Conservation (phyloP, 139 green algal species). For the Gonium pectorale region DNA sequence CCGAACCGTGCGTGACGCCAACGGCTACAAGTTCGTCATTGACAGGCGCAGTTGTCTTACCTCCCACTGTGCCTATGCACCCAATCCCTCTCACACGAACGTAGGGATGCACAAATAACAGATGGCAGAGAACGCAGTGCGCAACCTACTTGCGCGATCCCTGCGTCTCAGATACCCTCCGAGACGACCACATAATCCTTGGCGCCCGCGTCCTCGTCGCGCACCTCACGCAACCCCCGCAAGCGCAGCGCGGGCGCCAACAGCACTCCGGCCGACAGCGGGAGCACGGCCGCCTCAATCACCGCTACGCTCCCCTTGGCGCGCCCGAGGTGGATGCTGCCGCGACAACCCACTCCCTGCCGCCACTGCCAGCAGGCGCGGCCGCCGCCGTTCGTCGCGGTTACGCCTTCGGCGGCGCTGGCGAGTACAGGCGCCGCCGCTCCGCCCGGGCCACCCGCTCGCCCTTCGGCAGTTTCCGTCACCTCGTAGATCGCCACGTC, state of each 20-base stretch:
- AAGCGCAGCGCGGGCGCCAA: conserved; percentile 19
- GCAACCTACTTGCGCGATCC: too few relatives aligned
- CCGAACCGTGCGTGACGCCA: too few relatives aligned
- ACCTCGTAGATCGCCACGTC: conserved; percentile 41
- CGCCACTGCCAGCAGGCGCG: conserved; percentile 8
- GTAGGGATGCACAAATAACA: too few relatives aligned
- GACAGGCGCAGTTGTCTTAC: too few relatives aligned
- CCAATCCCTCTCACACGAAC: too few relatives aligned
- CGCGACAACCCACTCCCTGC: conserved; percentile 29
- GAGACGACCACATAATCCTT: conserved; percentile 17
- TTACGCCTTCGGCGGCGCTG: too few relatives aligned
- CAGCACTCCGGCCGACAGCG: conserved; percentile 26
- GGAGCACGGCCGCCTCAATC: conserved; percentile 43
- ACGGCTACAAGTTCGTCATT: too few relatives aligned
- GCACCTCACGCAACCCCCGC: conserved; percentile 42
- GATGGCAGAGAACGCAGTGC: too few relatives aligned
- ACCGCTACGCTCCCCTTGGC: conserved; percentile 36
- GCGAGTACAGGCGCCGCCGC: neutral
- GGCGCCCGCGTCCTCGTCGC: conserved; percentile 3
- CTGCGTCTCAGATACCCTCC: too few relatives aligned
- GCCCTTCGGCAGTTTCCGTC: neutral
- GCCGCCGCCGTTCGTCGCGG: neutral
- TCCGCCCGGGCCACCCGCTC: neutral
- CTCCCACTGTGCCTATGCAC: too few relatives aligned
- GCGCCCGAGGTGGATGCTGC: conserved; percentile 37